Conservation (phyloP, 768 basidiomycete genomes). For the Kwoniella europaea region DNA sequence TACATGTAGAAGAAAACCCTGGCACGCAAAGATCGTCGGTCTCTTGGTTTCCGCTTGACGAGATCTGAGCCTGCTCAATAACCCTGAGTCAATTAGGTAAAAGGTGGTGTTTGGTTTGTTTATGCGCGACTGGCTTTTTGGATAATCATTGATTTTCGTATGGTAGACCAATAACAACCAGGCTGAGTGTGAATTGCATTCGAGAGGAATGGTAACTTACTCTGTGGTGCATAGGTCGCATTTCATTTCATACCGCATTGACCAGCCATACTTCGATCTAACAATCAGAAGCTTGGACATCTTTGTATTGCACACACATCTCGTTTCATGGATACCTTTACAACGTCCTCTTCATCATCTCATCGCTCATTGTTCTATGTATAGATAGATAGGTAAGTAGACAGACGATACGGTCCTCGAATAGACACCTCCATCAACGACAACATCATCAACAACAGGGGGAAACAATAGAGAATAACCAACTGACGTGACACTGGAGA, state of each 20-base stretch:
- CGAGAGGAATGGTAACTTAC: neutral
- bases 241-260: constrained; percentile 14
- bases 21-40: constrained; percentile 17
- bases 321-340: neutral
- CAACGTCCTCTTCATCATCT: neutral
- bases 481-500: constrained; percentile 1
- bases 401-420: neutral
- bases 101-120: neutral
- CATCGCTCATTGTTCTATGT: neutral
- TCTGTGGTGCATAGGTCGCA: constrained; percentile 5
- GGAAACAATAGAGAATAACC: neutral
- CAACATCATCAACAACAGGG: neutral
- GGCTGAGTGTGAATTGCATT: neutral
- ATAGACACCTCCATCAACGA: neutral
- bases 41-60: neutral
- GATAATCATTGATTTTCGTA: neutral
- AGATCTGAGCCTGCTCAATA: too few relatives aligned
- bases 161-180: neutral
- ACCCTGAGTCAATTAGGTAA: neutral
- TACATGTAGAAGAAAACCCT: neutral
- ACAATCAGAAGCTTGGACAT: neutral
- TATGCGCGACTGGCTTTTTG: constrained; percentile 12
- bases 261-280: constrained; percentile 1
- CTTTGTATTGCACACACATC: neutral
- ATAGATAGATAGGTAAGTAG: neutral